These are phyloP conservation scores for Brasilioporus rufonigricans DNA, from an alignment of 768 basidiomycete species.

Conservation along the genomic window DNA sequence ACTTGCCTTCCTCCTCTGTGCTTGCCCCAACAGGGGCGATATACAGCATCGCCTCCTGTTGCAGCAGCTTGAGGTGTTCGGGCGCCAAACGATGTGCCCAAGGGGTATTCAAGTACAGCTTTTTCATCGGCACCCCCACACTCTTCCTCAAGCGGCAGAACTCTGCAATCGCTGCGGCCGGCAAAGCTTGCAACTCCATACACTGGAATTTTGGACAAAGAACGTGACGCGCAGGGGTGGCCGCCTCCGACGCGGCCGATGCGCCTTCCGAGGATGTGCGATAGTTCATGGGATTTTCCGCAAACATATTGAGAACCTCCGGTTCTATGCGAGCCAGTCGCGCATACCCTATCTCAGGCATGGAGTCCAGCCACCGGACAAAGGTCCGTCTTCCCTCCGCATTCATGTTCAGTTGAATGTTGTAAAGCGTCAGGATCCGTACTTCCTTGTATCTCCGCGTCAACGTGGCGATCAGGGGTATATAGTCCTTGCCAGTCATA, in stretches of 20 bases:
- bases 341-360: constrained; percentile 53
- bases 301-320: constrained; percentile 48
- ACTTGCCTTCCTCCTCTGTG: constrained; percentile 44
- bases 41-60: constrained; percentile 29
- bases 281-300: constrained; percentile 36
- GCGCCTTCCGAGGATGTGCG: constrained; percentile 8
- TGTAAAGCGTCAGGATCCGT: constrained; percentile 51
- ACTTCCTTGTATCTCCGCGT: constrained; percentile 51
- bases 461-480: constrained; percentile 44
- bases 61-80: constrained; percentile 24
- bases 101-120: constrained; percentile 44
- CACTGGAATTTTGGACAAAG: constrained; percentile 46
- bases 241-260: constrained; percentile 1
- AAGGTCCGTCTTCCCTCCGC: constrained; percentile 30
- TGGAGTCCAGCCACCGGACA: constrained; percentile 53
- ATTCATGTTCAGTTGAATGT: constrained; percentile 36
- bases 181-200: constrained; percentile 45
- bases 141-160: constrained; percentile 38
- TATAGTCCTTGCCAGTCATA: constrained; percentile 50
- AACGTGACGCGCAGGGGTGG: constrained; percentile 13
- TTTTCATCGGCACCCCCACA: constrained; percentile 45
- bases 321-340: constrained; percentile 45
- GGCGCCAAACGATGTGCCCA: constrained; percentile 22
- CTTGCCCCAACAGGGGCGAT: constrained; percentile 36
- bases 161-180: constrained; percentile 30